Base-by-base conservation (phyloP, 2,329 filamentous ascomycete species). In the Cercospora sp. region DNA sequence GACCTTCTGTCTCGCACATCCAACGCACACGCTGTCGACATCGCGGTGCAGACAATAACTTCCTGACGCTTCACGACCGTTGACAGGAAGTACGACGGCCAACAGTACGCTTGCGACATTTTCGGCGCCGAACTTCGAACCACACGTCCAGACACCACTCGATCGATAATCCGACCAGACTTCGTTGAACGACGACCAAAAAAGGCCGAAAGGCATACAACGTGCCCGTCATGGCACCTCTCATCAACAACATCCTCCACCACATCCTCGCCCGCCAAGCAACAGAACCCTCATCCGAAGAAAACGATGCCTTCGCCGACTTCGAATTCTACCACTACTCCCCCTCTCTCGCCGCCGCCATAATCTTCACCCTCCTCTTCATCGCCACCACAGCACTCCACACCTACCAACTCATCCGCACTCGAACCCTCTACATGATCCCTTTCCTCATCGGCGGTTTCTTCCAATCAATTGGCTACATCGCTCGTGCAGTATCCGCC, bases 391-490 rank as follows among this genome's bases (percentile, higher is more conserved):
- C 82, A 0, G 32, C 74, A 0, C 61, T 79, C 0, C 84, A 85
- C 66, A 63, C 73, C 16, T 79, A 74, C 28, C 79, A 81, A 53
- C 70, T 85, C 32, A 26, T 81, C 37, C 74, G 73, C 18, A 78
- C 78, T 2, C 77, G 79, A 37, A 82, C 82, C 1, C 86, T 83
- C 82, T 87, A 84, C 74, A 83, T 85, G 71, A 81, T 83, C 1
- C 82, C 85, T 0, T 83, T 87, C 57, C 70, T 84, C 5, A 74
- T 87, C n/a, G 85, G 85, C n/a, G 82, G 83, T 21, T 65, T 82
- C n/a, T 65, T 86, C 74, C 84, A 87, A 72, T 75, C 78, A 0
- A 77, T 87, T 21, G 86, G 86, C 16, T 87, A 87, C 71, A 74
- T 85, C 45, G 84, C 82, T 12, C 83, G 86, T 63, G 77, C 82